Base-by-base conservation (phyloP, 148 eudicot genomes). In the Tetragonia tetragonoides region DNA sequence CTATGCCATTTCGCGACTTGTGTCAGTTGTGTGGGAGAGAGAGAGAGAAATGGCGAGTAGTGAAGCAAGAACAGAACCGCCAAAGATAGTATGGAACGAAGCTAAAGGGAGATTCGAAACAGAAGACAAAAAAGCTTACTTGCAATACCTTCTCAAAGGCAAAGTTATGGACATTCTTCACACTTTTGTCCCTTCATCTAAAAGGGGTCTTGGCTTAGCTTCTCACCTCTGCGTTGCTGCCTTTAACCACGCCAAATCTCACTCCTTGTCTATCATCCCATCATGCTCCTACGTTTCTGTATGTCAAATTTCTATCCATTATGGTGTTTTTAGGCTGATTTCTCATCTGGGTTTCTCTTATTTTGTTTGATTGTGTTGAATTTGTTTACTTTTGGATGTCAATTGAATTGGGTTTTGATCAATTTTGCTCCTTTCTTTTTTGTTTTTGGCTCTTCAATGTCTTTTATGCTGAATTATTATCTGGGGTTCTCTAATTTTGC, bases 221-320 rank as follows among this genome's bases (percentile, higher is more conserved):
- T 84, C 94, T 64, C 84, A 73, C 16, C 92, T 92, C 83, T 90
- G 92, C 69, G 83, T 83, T 49, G 85, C 97, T 39, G 97, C 97
- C 66, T 89, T 92, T 72, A 72, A 84, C 67, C 97, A 92, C 68
- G 97, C 97, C 65, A 80, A 84, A 6, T 84, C 87, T 42, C 82
- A 84, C 65, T 84, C 90, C 57, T 28, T 92, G 41, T 66, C 87
- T 41, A 84, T 92, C 81, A 82, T 89, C 8, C 97, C 97, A 17
- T 76, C 97, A 24, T 92, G 97, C 86, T 86, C 97, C 47, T 92
- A 92, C 67, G 90, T 92, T 83, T 92, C 97, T 65, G 95, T 91
- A 88, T 75, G 88, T 75, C 66, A 56, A 37, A 14, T 7, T 56
- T 64, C 34, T 4, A 8, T 70, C 6, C 23, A 6, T 47, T 64